Evolutionary conservation across 495 filamentous ascomycete genomes (phyloP).

Genomic region (Talaromyces liani): DNA sequence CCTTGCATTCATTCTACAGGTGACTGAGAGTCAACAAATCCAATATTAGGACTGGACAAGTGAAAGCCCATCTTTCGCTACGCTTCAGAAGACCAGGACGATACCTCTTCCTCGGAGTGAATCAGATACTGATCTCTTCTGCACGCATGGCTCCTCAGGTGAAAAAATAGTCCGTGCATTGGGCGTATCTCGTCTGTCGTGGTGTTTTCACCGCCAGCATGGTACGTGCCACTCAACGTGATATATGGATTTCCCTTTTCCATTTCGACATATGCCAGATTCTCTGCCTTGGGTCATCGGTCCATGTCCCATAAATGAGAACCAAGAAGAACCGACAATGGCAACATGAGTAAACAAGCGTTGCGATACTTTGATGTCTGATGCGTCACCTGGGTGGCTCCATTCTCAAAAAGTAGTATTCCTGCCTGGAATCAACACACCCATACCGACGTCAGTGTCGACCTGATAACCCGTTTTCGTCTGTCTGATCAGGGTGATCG

Average conservation of each 20-base stretch:
- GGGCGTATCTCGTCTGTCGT: neutral
- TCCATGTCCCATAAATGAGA: neutral
- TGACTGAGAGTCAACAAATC: neutral
- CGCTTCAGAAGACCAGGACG: neutral
- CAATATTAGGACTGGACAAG: neutral
- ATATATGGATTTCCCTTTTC: neutral
- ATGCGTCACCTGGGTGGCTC: too few relatives aligned
- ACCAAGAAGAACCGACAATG: slow-evolving; percentile 10
- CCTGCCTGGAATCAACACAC: too few relatives aligned
- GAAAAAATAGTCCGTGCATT: neutral
- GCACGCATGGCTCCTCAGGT: neutral
- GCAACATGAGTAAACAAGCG: too few relatives aligned
- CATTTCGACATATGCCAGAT: neutral
- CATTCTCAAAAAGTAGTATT: too few relatives aligned
- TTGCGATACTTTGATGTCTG: too few relatives aligned
- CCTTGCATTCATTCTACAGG: neutral
- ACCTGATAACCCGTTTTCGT: too few relatives aligned
- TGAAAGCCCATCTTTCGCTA: neutral
- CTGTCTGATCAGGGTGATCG: too few relatives aligned
- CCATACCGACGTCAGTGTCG: too few relatives aligned
- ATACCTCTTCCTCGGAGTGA: neutral
- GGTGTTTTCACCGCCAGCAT: slow-evolving; percentile 1
- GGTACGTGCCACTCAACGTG: neutral
- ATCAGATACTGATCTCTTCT: neutral
- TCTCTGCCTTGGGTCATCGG: neutral